Evolutionary conservation across 192 early-diverging fungal species (phyloP).

Genomic region (Coemansia reversa): DNA sequence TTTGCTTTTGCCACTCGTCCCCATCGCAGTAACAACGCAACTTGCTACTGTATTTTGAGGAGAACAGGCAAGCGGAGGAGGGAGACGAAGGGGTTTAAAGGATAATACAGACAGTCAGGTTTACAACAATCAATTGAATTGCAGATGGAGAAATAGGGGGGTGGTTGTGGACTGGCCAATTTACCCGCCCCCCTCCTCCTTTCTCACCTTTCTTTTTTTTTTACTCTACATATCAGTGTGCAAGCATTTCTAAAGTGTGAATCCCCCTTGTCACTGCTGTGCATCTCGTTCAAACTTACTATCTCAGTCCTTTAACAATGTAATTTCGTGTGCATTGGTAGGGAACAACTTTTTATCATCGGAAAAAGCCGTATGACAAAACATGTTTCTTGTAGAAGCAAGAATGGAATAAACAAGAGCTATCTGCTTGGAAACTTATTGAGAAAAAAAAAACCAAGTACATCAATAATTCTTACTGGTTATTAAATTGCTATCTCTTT

Average conservation of each 20-base stretch:
- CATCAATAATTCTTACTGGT: not conserved
- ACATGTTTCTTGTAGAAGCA: too few species aligned
- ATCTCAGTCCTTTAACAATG: not conserved
- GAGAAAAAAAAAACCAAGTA: not conserved
- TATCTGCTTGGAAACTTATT: not conserved
- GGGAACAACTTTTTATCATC: too few species aligned
- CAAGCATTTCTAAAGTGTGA: not conserved
- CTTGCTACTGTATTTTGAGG: slow-evolving; percentile 7
- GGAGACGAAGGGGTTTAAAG: not conserved
- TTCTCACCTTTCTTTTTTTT: not conserved
- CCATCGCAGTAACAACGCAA: slow-evolving; percentile 6
- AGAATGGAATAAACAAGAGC: not conserved
- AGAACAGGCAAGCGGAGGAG: not conserved
- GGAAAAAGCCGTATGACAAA: not conserved
- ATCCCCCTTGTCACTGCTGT: not conserved
- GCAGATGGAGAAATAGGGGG: not conserved
- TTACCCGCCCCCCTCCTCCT: not conserved
- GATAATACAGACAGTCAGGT: not conserved
- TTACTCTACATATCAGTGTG: not conserved
- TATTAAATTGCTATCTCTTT: not conserved
- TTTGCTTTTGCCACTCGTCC: not conserved
- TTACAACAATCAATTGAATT: not conserved
- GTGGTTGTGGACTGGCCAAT: not conserved
- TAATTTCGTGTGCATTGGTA: not conserved
- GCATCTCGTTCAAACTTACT: not conserved